phyloP scores from a whole-genome alignment of 31 red algal genomes.

The Odonthalia washingtoniensis region DNA sequence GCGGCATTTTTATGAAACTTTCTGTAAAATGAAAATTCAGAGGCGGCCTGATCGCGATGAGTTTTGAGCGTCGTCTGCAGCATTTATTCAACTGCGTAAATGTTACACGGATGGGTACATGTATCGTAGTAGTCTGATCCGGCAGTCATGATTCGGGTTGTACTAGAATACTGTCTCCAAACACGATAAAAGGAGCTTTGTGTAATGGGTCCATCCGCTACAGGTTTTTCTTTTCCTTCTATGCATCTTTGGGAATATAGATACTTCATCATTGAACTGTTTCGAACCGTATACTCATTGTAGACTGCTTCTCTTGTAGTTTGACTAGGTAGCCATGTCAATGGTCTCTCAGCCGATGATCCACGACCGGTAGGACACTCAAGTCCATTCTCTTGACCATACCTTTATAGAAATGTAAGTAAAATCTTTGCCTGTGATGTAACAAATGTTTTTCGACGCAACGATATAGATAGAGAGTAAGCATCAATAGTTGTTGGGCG shows the following conservation, averaged over 20 bases:
- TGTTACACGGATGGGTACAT: neutral
- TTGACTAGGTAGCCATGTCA: conserved; percentile 38
- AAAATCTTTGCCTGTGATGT: conserved; percentile 18
- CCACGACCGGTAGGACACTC: conserved; percentile 36
- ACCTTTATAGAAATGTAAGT: conserved; percentile 27
- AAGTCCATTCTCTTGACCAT: conserved; percentile 33
- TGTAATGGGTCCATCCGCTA: neutral
- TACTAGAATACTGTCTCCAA: conserved; percentile 1
- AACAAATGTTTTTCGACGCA: neutral
- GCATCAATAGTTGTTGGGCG: neutral
- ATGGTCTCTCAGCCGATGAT: neutral
- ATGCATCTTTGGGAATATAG: neutral
- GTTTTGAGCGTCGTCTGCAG: neutral
- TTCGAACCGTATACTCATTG: neutral
- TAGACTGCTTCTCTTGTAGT: conserved; percentile 32
- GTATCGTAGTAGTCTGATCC: conserved; percentile 36
- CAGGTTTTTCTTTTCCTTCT: neutral
- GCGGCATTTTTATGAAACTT: neutral
- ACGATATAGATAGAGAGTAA: neutral
- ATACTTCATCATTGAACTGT: conserved; percentile 1
- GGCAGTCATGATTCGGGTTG: neutral
- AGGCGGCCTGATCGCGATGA: neutral
- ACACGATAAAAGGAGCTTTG: conserved; percentile 6
- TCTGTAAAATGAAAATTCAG: neutral
- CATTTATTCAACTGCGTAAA: neutral